A percentile compares a stretch with the other conserved stretches of the same genome.
Evolutionary conservation across 1,284 basidiomycete genomes (phyloP).

Genomic region (Fomitiporia mediterranea): DNA sequence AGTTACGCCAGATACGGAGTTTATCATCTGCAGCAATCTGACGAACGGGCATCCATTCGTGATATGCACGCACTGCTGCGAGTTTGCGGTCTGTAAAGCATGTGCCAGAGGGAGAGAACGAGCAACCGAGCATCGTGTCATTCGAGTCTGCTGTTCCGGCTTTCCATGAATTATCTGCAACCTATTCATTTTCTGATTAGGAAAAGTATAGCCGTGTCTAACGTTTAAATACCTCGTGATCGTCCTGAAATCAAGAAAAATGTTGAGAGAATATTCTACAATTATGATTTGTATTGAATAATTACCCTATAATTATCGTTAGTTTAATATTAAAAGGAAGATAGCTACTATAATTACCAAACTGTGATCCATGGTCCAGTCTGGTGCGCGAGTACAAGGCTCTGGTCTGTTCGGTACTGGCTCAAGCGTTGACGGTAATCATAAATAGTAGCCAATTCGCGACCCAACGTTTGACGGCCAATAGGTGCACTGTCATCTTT

Average conservation of each 20-base stretch:
- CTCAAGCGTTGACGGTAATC: slow-evolving; percentile 60
- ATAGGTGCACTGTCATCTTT: slow-evolving; percentile 36
- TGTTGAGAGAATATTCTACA: not conserved
- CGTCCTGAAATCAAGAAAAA: slow-evolving; percentile 36
- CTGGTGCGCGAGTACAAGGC: slow-evolving; percentile 47
- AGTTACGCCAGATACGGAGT: slow-evolving; percentile 64
- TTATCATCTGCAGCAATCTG: slow-evolving; percentile 58
- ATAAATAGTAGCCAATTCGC: slow-evolving; percentile 55
- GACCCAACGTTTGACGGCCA: slow-evolving; percentile 43
- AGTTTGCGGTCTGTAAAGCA: slow-evolving; percentile 63
- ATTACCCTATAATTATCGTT: not conserved
- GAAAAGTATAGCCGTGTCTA: too few relatives aligned
- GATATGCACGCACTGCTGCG: slow-evolving; percentile 59
- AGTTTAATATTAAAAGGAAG: too few relatives aligned
- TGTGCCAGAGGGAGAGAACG: slow-evolving; percentile 50
- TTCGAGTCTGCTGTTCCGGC: slow-evolving; percentile 61
- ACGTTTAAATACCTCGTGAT: slow-evolving; percentile 43
- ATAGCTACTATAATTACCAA: slow-evolving; percentile 41
- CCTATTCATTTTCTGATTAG: slow-evolving; percentile 28
- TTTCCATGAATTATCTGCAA: slow-evolving; percentile 63
- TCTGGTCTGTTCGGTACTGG: slow-evolving; percentile 55
- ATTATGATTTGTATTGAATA: not conserved
- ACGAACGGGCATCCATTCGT: slow-evolving; percentile 68
- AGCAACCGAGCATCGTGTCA: slow-evolving; percentile 49
- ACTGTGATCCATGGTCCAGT: slow-evolving; percentile 55